These are phyloP conservation scores for Macadamia tetraphylla DNA, from an alignment of 164 flowering plant genomes.

Conservation along the genomic window DNA sequence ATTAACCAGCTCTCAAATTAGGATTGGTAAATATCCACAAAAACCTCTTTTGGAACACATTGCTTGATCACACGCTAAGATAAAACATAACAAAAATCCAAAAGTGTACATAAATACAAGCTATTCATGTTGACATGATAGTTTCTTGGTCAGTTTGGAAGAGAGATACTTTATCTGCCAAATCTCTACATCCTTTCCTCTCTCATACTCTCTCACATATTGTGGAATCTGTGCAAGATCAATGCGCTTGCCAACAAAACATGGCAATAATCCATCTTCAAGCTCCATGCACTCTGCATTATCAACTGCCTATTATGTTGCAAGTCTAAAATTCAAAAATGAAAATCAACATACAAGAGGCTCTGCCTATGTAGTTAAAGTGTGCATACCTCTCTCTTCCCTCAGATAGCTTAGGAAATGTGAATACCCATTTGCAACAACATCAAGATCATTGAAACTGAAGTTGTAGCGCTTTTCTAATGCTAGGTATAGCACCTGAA, in stretches of 20 bases:
- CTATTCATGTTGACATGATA: no score
- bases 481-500: slow-evolving; percentile 74
- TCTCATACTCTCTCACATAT: slow-evolving; percentile 53
- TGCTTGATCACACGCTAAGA: no score
- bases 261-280: slow-evolving; percentile 13
- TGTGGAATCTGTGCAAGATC: slow-evolving; percentile 61
- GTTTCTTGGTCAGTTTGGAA: background rate
- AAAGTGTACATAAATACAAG: no score
- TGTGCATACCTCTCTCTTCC: slow-evolving; percentile 37
- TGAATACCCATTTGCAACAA: slow-evolving; percentile 87
- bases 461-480: slow-evolving; percentile 91
- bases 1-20: no score
- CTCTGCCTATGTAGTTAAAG: background rate
- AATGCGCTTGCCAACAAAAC: slow-evolving; percentile 51
- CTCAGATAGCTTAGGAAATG: slow-evolving; percentile 52
- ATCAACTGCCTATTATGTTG: slow-evolving; percentile 3
- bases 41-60: no score
- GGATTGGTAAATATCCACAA: no score
- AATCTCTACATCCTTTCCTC: slow-evolving; percentile 76
- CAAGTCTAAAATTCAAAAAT: background rate
- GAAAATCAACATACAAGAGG: background rate
- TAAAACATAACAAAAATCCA: no score
- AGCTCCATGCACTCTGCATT: slow-evolving; percentile 35
- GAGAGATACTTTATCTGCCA: slow-evolving; percentile 63
- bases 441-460: slow-evolving; percentile 68